Conservation (phyloP, 192 early-diverging fungal genomes). For the Ambispora gerdemannii region DNA sequence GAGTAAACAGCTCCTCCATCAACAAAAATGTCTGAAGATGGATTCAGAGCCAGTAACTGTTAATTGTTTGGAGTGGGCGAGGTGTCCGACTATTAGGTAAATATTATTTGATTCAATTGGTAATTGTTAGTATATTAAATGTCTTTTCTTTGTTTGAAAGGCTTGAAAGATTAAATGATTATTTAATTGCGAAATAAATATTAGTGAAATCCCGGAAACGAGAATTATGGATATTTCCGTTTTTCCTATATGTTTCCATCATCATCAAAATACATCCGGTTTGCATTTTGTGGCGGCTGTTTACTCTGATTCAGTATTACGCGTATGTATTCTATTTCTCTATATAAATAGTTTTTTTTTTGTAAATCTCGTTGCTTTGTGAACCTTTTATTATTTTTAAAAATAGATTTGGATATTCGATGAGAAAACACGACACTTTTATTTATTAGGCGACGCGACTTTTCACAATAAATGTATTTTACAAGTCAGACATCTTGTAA, state of each 20-base stretch:
- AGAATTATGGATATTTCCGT: slow-evolving; percentile 76
- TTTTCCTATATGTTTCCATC: slow-evolving; percentile 35
- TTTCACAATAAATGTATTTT: slow-evolving; percentile 66
- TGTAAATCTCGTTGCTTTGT: background rate
- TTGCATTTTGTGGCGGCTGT: slow-evolving; percentile 62
- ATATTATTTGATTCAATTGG: background rate
- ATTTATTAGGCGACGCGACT: slow-evolving; percentile 43
- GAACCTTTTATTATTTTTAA: background rate
- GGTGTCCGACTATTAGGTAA: slow-evolving; percentile 45
- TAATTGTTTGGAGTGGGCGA: slow-evolving; percentile 47
- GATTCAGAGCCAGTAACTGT: slow-evolving; percentile 31
- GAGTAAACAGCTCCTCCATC: background rate
- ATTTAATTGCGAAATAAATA: no score
- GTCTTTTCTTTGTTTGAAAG: no score
- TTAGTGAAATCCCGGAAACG: slow-evolving; percentile 57
- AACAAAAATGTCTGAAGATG: slow-evolving; percentile 2
- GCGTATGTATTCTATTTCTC: slow-evolving; percentile 33
- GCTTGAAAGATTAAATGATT: no score
- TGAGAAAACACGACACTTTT: slow-evolving; percentile 47
- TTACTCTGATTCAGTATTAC: slow-evolving; percentile 68
- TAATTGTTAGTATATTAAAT: no score
- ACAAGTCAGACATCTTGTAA: slow-evolving; percentile 46
- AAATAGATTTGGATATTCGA: slow-evolving; percentile 59
- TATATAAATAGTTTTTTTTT: background rate
- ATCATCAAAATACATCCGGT: slow-evolving; percentile 20